These are phyloP conservation scores for Monosporozyma servazzii DNA, from an alignment of 805 yeast species.

Conservation along the genomic window DNA sequence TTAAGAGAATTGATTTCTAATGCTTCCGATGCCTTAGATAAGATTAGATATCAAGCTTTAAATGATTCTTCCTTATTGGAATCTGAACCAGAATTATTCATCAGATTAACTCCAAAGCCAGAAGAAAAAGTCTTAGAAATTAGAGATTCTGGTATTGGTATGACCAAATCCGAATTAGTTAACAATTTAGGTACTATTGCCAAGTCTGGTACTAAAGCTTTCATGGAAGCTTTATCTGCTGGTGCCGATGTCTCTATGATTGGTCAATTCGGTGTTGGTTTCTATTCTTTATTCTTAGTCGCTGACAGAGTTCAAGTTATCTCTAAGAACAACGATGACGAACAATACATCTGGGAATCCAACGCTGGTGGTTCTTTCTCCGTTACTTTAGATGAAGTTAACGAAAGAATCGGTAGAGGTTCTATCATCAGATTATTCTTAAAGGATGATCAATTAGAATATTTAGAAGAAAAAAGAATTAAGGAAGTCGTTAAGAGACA, in stretches of 20 bases:
- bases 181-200: slow-evolving; percentile 99
- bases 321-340: slow-evolving; percentile 97
- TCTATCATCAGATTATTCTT: slow-evolving; percentile 87
- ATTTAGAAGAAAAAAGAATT: slow-evolving; percentile 98
- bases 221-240: slow-evolving; percentile 98
- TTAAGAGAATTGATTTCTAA: slow-evolving; percentile 97
- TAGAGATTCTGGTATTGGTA: slow-evolving; percentile 99
- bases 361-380: slow-evolving; percentile 99
- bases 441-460: slow-evolving; percentile 98
- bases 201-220: slow-evolving; percentile 98
- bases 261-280: slow-evolving; percentile 99
- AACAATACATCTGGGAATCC: slow-evolving; percentile 99
- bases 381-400: slow-evolving; percentile 78
- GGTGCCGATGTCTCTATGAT: slow-evolving; percentile 99
- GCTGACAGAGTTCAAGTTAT: slow-evolving; percentile 98
- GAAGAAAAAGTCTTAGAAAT: slow-evolving; percentile 90
- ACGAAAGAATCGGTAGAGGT: slow-evolving; percentile 91
- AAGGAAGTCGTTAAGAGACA: slow-evolving; percentile 99
- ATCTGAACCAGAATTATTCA: slow-evolving; percentile 90
- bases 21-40: slow-evolving; percentile 98
- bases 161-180: slow-evolving; percentile 98
- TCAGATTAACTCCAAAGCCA: slow-evolving; percentile 94
- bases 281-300: slow-evolving; percentile 97
- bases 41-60: slow-evolving; percentile 93
- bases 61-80: slow-evolving; percentile 88